Percentiles rank a stretch among this genome's conserved stretches.
Conservation (phyloP, 441 rosid species). For the Geranium incanum region DNA sequence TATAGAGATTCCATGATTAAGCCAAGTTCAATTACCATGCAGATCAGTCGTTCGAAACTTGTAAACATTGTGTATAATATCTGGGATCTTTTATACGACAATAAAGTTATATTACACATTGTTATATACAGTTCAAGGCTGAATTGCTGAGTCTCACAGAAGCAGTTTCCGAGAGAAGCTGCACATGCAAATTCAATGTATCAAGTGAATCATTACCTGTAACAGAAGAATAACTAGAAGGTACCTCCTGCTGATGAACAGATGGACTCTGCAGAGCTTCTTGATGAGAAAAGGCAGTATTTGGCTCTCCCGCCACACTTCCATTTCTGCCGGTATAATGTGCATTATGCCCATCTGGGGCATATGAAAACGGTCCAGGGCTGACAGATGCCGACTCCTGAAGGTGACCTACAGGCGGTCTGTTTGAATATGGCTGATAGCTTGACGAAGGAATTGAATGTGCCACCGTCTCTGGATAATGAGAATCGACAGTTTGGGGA, state of each 20-base stretch:
- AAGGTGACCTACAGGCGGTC: slow-evolving; percentile 37
- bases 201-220: slow-evolving; percentile 84
- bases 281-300: slow-evolving; percentile 36
- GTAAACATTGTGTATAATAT: slow-evolving; percentile 6
- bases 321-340: slow-evolving; percentile 43
- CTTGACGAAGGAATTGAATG: slow-evolving; percentile 36
- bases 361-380: slow-evolving; percentile 33
- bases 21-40: neutral
- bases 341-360: slow-evolving; percentile 34
- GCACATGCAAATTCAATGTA: slow-evolving; percentile 43
- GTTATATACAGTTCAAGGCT: neutral
- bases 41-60: slow-evolving; percentile 8
- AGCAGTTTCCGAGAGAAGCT: slow-evolving; percentile 47
- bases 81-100: neutral
- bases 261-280: slow-evolving; percentile 42
- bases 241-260: slow-evolving; percentile 99
- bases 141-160: slow-evolving; percentile 19
- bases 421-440: slow-evolving; percentile 56
- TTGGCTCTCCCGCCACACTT: slow-evolving; percentile 37
- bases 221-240: slow-evolving; percentile 99
- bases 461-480: slow-evolving; percentile 52
- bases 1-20: neutral
- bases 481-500: slow-evolving; percentile 39
- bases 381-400: slow-evolving; percentile 37
- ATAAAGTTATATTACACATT: slow-evolving; percentile 1